A percentile compares a stretch with the other conserved stretches of the same genome.
These are phyloP conservation scores for Solanum rostratum DNA, from an alignment of 257 asterid species.

Conservation along the genomic window DNA sequence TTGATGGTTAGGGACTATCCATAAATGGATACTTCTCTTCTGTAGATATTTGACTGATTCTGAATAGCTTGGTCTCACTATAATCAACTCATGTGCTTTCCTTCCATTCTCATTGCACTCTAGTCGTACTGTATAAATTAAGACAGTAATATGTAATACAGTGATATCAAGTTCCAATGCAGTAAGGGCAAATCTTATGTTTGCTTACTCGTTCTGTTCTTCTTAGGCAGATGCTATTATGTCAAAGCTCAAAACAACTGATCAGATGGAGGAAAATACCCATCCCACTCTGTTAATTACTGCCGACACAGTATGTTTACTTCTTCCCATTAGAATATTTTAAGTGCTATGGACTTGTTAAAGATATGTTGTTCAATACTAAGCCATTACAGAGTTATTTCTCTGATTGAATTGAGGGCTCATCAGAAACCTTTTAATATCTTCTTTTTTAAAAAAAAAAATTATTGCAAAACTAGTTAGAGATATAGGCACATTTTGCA, in stretches of 20 bases:
- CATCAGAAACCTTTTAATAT: not conserved
- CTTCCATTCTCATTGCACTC: not conserved
- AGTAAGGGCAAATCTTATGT: not conserved
- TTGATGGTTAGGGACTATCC: not conserved
- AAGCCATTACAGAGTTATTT: not conserved
- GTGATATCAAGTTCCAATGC: not conserved
- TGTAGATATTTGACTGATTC: not conserved
- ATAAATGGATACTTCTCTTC: not conserved
- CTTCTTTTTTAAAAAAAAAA: not conserved
- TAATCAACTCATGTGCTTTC: not conserved
- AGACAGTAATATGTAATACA: not conserved
- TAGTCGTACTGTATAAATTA: not conserved
- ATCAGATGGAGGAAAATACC: constrained; percentile 18
- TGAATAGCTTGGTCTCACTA: not conserved
- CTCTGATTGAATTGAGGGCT: not conserved
- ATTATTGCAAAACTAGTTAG: not conserved
- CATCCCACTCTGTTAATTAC: constrained; percentile 62
- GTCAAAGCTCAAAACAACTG: constrained; percentile 26
- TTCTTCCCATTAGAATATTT: not conserved
- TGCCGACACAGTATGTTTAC: constrained; percentile 72
- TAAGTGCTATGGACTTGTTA: not conserved
- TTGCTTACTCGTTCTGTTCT: constrained; percentile 2
- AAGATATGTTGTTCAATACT: not conserved
- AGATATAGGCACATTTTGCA: not conserved
- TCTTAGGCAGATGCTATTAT: constrained; percentile 74